Evolutionary conservation across 139 green algal genomes (phyloP).

Genomic region (Chlamydomonas schloesseri): DNA sequence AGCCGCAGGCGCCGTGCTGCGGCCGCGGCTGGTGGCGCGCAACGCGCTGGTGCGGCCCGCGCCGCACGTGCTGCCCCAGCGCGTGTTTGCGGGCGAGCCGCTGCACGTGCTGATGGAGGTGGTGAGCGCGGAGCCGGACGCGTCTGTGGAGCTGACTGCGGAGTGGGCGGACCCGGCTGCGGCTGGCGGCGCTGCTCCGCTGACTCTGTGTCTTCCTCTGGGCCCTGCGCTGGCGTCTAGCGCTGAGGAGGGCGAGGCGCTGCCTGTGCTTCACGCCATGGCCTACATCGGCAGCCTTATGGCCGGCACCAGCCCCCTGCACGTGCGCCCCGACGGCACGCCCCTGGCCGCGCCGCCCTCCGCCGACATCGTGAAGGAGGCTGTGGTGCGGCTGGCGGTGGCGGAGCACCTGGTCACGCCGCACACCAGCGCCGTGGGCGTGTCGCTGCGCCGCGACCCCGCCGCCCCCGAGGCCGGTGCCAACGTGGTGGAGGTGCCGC

Average conservation of each 20-base stretch:
- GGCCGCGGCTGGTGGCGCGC: conserved; percentile 3
- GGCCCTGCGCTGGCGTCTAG: not conserved
- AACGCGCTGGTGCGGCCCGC: conserved; percentile 18
- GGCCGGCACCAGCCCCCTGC: conserved; percentile 36
- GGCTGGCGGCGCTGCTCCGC: not conserved
- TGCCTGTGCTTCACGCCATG: conserved; percentile 56
- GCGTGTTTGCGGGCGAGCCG: conserved; percentile 46
- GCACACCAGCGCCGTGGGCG: conserved; percentile 51
- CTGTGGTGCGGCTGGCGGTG: conserved; percentile 26
- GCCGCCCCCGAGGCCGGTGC: conserved; percentile 8
- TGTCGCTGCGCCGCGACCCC: conserved; percentile 45
- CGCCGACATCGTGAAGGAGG: conserved; percentile 24
- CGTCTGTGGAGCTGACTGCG: conserved; percentile 17
- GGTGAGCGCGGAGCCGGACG: conserved; percentile 10
- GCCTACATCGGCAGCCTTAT: conserved; percentile 41
- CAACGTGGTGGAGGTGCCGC: conserved; percentile 40
- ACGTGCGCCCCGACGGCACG: conserved; percentile 37
- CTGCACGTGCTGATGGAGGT: conserved; percentile 50
- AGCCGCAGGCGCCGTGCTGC: not conserved
- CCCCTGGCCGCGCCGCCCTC: not conserved
- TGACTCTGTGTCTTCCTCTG: not conserved
- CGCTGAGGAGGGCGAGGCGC: conserved; percentile 25
- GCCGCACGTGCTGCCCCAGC: conserved; percentile 45
- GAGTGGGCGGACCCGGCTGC: not conserved
- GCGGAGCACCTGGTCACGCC: conserved; percentile 52